Base-by-base conservation (phyloP, 1,284 basidiomycete species). In the Sporisorium sorghi region DNA sequence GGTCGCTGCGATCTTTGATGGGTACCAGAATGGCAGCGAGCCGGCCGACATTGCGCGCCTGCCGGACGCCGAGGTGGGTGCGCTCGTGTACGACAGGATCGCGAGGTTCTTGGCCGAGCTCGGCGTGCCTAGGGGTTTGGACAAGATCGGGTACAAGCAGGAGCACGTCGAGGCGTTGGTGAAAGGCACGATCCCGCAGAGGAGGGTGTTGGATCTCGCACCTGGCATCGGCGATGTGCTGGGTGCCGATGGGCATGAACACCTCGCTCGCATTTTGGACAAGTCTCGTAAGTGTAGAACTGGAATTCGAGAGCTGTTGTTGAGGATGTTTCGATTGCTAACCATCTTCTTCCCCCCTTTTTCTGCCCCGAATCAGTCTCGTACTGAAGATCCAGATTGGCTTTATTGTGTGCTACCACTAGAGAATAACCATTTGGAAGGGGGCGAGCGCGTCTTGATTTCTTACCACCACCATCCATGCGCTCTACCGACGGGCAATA, bases 101-200 rank as follows among this genome's bases (percentile, higher is more conserved):
- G 93, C 92, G 55, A 88, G 89, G 58, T 98, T 98, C 89, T 88
- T 98, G 47, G 93, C 95, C 79, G 87, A 87, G 2, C 88, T 98
- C 1, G 91, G 91, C 66, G 90, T 97, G 12, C 95, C 95, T 14
- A 90, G 95, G 61, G 95, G 95, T 9, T 86, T 98, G 70, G 90
- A 90, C 78, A 91, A 91, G 44, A 88, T 98, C 42, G 96, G 95
- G 73, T 96, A 97, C 85, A 88, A 48, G 12, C 74, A 68, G 5
- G 54, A 73, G 24, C 67, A 85, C 53, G 83, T 85, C 6, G 66
- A 80, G 17, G 81, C 86, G 80, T 87, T 96, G 21, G 93, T 95
- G 8, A 89, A 93, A 69, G 93, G 94, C 1, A 93, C 93, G 14
- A 86, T 96, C 44, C 93, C 93, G 23, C 93, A 96, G 85, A 86